Base-by-base conservation (phyloP, 2,329 filamentous ascomycete species). In the Epichloe typhina region DNA sequence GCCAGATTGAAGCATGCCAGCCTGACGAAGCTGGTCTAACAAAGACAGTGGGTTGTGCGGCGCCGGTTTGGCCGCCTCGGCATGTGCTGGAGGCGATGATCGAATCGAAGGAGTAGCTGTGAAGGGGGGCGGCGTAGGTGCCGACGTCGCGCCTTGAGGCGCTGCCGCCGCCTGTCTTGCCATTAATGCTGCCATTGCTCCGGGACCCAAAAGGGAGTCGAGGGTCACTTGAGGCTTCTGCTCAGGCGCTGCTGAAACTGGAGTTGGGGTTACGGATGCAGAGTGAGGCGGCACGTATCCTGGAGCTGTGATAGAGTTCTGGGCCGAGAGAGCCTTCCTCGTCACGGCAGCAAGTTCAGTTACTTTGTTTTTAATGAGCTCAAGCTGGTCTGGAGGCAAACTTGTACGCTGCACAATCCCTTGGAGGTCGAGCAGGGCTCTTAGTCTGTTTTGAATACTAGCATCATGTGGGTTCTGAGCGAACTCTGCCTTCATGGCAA, bases 401-500 rank as follows among this genome's bases (percentile, higher is more conserved):
- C 83, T 82, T 67, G 88, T 85, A 59, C 76, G 83, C 66, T 86
- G 82, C 63, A 96, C 73, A 58, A 76, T 81, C 53, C 59, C 61
- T 71, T 95, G 88, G 56, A 97, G 77, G 67, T 93, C 87, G 68
- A 90, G 73, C 59, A 96, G 79, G 55, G 89, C 88, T 70, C 88
- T 86, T 62, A 95, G 73, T 69, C 86, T 87, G 62, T 80, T 83
- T 65, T 88, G 84, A 64, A 88, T 76, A 68, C 81, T 79, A 68
- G 75, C 69, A 72, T 95, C 86, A 73, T 83, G 79, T 54, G 85
- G 84, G 65, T 83, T 88, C 57, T 79, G 79, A 57, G 84, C 82
- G 70, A 88, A 85, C 62, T 89, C 84, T 57, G 76, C 75, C 69
- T 84, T 84, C 57, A 84, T 83, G 58, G 79, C 79, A 61, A 76